Conservation (phyloP, 192 early-diverging fungal species). For the Coemansia sp. region DNA sequence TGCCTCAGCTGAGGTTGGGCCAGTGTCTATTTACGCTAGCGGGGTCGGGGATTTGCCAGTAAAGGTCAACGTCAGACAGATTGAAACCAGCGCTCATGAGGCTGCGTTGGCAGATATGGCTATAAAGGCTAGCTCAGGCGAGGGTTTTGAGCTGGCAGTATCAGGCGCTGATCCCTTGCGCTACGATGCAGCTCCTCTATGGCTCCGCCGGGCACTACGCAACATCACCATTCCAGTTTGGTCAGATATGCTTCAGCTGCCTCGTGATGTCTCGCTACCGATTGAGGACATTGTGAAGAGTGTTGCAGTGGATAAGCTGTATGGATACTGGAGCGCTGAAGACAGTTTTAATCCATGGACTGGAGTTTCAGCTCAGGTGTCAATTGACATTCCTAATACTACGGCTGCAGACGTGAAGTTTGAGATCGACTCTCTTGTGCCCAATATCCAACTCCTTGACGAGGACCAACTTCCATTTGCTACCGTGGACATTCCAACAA, state of each 20-base stretch:
- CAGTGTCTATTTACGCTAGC: background rate
- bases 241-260: background rate
- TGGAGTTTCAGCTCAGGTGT: constrained; percentile 22
- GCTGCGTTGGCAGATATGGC: constrained; percentile 24
- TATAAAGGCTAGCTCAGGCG: constrained; percentile 5
- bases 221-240: constrained; percentile 7
- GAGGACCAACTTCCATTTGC: constrained; percentile 28
- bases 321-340: constrained; percentile 38
- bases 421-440: constrained; percentile 35
- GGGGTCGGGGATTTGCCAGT: constrained; percentile 11
- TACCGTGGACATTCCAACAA: constrained; percentile 7
- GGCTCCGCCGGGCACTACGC: constrained; percentile 31
- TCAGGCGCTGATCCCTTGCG: constrained; percentile 17
- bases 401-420: constrained; percentile 18
- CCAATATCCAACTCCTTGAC: constrained; percentile 18
- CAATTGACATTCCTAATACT: constrained; percentile 25
- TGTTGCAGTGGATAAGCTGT: constrained; percentile 26
- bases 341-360: constrained; percentile 36
- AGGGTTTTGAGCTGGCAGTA: constrained; percentile 8
- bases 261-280: constrained; percentile 3
- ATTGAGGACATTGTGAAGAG: constrained; percentile 15
- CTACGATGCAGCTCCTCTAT: constrained; percentile 16
- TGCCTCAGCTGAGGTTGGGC: constrained; percentile 23
- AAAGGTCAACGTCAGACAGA: constrained; percentile 13
- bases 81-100: constrained; percentile 18